These are phyloP conservation scores for Saccharum hybrid DNA, from an alignment of 202 grass and related monocot species.

Conservation along the genomic window DNA sequence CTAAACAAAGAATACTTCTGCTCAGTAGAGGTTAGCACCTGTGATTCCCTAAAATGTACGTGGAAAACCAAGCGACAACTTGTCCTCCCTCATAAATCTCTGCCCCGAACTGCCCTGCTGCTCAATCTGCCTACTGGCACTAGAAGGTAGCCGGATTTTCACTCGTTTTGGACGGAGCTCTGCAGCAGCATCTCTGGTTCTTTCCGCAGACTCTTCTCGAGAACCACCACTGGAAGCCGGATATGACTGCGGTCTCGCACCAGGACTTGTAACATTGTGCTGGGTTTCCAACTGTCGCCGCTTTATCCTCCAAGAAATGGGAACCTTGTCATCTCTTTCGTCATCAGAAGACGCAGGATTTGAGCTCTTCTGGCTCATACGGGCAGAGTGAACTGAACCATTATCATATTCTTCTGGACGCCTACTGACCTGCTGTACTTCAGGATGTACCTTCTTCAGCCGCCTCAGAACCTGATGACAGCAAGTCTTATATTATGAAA, in stretches of 20 bases:
- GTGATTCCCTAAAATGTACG: conserved; percentile 45
- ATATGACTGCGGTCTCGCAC: conserved; percentile 27
- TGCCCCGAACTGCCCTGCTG: conserved; percentile 46
- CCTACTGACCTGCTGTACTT: conserved; percentile 41
- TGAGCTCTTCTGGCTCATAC: conserved; percentile 17
- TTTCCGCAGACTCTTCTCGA: conserved; percentile 11
- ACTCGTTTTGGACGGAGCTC: conserved; percentile 62
- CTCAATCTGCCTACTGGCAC: conserved; percentile 34
- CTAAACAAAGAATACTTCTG: conserved; percentile 55
- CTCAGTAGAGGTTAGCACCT: conserved; percentile 53
- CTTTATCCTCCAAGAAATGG: conserved; percentile 53
- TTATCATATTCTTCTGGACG: conserved; percentile 32
- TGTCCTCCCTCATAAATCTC: conserved; percentile 46
- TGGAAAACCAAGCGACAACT: conserved; percentile 36
- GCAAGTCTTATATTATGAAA: conserved; percentile 13
- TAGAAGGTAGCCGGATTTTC: conserved; percentile 60
- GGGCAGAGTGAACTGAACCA: conserved; percentile 1
- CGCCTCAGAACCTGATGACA: conserved; percentile 74
- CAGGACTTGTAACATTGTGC: conserved; percentile 1
- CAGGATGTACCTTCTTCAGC: conserved; percentile 71
- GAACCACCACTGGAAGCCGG: conserved; percentile 37
- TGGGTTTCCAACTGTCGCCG: conserved; percentile 38
- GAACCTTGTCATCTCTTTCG: conserved; percentile 47
- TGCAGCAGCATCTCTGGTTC: conserved; percentile 41
- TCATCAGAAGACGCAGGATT: conserved; percentile 38